A percentile compares a stretch with the other conserved stretches of the same genome.
Evolutionary conservation across 2,329 filamentous ascomycete species (phyloP).

Genomic region (Endocalyx cinctus): DNA sequence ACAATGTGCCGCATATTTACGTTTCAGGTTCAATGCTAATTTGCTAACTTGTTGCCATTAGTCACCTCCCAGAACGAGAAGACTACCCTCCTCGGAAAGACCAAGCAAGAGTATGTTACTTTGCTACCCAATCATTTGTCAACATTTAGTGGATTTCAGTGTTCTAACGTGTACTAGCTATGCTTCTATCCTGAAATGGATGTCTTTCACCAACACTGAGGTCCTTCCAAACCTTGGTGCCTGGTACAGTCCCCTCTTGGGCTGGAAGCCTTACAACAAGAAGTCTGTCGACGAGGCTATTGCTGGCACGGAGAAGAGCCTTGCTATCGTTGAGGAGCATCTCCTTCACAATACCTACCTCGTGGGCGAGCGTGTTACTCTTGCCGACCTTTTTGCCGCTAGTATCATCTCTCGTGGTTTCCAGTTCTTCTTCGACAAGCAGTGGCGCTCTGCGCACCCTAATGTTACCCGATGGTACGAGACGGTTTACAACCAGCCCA

Average conservation of each 20-base stretch:
- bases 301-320: constrained; percentile 62
- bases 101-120: constrained; percentile 93
- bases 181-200: constrained; percentile 95
- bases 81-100: constrained; percentile 98
- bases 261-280: constrained; percentile 91
- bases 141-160: too few species aligned
- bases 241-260: constrained; percentile 86
- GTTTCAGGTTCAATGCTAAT: neutral
- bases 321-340: constrained; percentile 78
- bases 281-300: constrained; percentile 81
- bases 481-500: constrained; percentile 87
- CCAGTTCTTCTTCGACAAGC: constrained; percentile 90
- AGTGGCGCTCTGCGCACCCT: constrained; percentile 78
- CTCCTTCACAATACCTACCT: constrained; percentile 93
- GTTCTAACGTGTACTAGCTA: constrained; percentile 49
- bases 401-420: constrained; percentile 81
- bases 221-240: constrained; percentile 66
- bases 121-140: neutral
- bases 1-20: too few species aligned
- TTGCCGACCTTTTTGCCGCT: constrained; percentile 86
- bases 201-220: constrained; percentile 94
- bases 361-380: constrained; percentile 93
- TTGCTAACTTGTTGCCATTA: constrained; percentile 34
- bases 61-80: constrained; percentile 99
- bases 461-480: constrained; percentile 90